Conservation (phyloP, 108 stramenopile genomes). For the Nitzschia sp. region DNA sequence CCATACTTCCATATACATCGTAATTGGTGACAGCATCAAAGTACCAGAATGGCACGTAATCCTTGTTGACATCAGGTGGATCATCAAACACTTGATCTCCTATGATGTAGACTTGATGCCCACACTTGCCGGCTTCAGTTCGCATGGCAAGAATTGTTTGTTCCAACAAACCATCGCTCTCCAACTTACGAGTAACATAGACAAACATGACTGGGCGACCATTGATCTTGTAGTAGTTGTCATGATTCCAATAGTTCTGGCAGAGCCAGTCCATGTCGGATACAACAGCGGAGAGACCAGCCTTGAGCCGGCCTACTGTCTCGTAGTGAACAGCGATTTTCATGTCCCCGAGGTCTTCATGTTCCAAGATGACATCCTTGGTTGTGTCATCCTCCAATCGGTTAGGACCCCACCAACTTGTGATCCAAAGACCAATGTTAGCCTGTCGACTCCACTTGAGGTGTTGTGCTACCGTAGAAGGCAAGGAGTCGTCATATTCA, state of each 20-base stretch:
- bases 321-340: conserved; percentile 52
- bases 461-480: conserved; percentile 41
- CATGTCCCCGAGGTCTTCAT: conserved; percentile 26
- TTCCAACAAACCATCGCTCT: conserved; percentile 20
- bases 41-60: conserved; percentile 25
- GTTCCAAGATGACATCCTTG: conserved; percentile 40
- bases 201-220: conserved; percentile 47
- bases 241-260: conserved; percentile 44
- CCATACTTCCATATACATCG: conserved; percentile 44
- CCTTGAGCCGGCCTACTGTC: conserved; percentile 25
- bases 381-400: conserved; percentile 31
- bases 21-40: conserved; percentile 54
- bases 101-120: conserved; percentile 39
- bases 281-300: not conserved
- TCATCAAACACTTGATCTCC: conserved; percentile 43
- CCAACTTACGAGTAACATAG: conserved; percentile 36
- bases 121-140: conserved; percentile 22
- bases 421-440: conserved; percentile 48
- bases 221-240: conserved; percentile 43
- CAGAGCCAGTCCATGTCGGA: conserved; percentile 34
- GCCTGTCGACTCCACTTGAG: conserved; percentile 49
- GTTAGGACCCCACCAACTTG: conserved; percentile 52
- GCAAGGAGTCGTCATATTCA: conserved; percentile 47
- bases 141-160: conserved; percentile 28
- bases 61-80: conserved; percentile 18